Base-by-base conservation (phyloP, 208 protist species). In the Angomonas desouzai region DNA sequence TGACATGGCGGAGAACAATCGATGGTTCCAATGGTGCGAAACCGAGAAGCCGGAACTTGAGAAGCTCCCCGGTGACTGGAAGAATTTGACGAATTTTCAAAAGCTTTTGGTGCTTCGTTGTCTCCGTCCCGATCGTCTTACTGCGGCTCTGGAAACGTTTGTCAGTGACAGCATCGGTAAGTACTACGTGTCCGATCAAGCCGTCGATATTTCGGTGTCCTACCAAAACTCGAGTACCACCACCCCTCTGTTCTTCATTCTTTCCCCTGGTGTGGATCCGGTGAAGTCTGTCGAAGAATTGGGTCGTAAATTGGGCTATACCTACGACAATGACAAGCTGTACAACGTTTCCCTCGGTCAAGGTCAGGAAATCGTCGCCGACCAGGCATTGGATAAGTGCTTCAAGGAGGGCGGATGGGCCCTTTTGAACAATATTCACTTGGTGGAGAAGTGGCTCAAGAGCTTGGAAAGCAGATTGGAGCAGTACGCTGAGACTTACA, bases 211-310 rank as follows among this genome's bases (percentile, higher is more conserved):
- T 30, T 83, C 85, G 25, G 70, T 92, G 11, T 98, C 97, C 34
- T 99, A 96, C 79, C 72, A 88, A 47, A 98, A 99, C 72, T 94
- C 94, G 13, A 93, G 80, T 53, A 85, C 91, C 2, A 90, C 82
- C 23, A 99, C 97, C 32, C 97, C 98, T 34, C 80, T 99, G 27
- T 99, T 99, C 93, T 99, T 99, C 80, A 99, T 99, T 58, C 87
- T 99, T 40, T 99, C 98, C 3, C 94, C 98, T 51, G 98, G 98
- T 81, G 97, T 98, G 25, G 98, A 99, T 73, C 98, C 98, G 10
- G 87, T 99, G 51, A 93, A 96, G 64, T 78, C 92, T 47, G 85
- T 98, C 29, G 96, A 99, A 70, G 81, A 89, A 53, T 84, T 99
- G 3, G 98, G 97, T 33, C 83, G 89, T 49, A 97, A 98, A 72